Evolutionary conservation across 2,329 filamentous ascomycete genomes (phyloP).

Genomic region (Xylaria sp.): DNA sequence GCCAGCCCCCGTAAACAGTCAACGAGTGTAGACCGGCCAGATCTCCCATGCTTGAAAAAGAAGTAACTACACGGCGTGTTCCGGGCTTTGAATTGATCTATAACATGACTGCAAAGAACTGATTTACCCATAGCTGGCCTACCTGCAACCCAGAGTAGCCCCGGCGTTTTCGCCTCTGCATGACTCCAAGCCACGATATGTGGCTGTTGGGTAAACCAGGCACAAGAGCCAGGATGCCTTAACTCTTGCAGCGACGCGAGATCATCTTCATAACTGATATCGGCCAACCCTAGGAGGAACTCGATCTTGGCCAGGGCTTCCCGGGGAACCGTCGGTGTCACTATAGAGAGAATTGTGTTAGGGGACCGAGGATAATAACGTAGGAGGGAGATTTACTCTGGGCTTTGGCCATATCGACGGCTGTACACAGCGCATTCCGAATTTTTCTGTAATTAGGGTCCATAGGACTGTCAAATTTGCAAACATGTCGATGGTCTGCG

Average conservation of each 20-base stretch:
- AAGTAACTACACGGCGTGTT: constrained; percentile 47
- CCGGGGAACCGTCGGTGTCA: constrained; percentile 6
- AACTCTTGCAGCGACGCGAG: constrained; percentile 43
- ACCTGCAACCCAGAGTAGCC: constrained; percentile 50
- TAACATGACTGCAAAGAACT: constrained; percentile 49
- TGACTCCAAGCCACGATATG: constrained; percentile 44
- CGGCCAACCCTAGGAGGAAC: constrained; percentile 39
- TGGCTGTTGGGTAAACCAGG: constrained; percentile 47
- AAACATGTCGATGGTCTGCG: constrained; percentile 52
- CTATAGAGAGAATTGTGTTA: background rate
- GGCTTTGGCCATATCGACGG: constrained; percentile 44
- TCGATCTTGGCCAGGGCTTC: constrained; percentile 36
- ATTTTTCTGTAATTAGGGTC: constrained; percentile 52
- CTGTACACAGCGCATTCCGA: constrained; percentile 49
- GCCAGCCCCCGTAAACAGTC: constrained; percentile 46
- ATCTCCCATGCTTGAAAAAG: constrained; percentile 46
- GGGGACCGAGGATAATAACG: constrained; percentile 20
- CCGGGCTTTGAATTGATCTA: constrained; percentile 44
- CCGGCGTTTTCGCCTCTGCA: constrained; percentile 24
- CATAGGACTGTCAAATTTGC: constrained; percentile 49
- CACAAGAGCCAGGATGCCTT: constrained; percentile 48
- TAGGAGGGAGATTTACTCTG: constrained; percentile 27
- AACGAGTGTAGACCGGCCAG: constrained; percentile 41
- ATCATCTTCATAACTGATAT: constrained; percentile 43
- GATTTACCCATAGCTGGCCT: constrained; percentile 53